Evolutionary conservation across 805 yeast species (phyloP).

Genomic region (Saccharomycopsis fibuligera): DNA sequence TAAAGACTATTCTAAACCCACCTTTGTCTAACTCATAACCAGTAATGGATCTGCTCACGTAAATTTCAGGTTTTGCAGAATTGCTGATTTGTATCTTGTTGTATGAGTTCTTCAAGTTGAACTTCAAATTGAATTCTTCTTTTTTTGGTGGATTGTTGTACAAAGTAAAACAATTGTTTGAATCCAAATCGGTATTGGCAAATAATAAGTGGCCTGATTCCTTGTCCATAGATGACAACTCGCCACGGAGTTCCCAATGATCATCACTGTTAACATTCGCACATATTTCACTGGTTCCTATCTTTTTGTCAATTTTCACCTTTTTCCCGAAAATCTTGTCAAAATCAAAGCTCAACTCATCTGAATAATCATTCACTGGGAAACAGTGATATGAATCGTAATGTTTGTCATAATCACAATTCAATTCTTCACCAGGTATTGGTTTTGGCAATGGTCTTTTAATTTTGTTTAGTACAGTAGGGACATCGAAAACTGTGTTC

Average conservation of each 20-base stretch:
- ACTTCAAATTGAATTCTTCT: conserved; percentile 17
- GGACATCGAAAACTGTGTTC: conserved; percentile 66
- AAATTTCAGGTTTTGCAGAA: conserved; percentile 29
- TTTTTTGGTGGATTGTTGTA: conserved; percentile 13
- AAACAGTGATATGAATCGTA: conserved; percentile 65
- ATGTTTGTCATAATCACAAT: conserved; percentile 62
- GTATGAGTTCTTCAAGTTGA: conserved; percentile 9
- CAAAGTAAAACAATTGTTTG: conserved; percentile 14
- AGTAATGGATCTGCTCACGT: conserved; percentile 77
- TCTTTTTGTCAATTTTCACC: conserved; percentile 49
- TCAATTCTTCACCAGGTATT: conserved; percentile 55
- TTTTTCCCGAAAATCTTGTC: conserved; percentile 63
- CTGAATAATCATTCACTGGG: conserved; percentile 53
- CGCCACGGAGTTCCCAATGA: conserved; percentile 12
- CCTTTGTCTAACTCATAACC: conserved; percentile 91
- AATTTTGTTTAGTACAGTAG: conserved; percentile 56
- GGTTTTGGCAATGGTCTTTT: conserved; percentile 78
- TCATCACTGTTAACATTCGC: conserved; percentile 32
- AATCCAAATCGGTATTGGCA: conserved; percentile 18
- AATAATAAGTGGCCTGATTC: conserved; percentile 10
- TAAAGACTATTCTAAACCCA: conserved; percentile 72
- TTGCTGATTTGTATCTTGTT: conserved; percentile 1
- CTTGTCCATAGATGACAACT: conserved; percentile 13
- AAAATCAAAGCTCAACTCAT: conserved; percentile 43
- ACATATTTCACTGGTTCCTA: conserved; percentile 32